Percentiles rank a stretch among this genome's conserved stretches.
Conservation (phyloP, 805 yeast genomes). For the Metschnikowia corniflorae region DNA sequence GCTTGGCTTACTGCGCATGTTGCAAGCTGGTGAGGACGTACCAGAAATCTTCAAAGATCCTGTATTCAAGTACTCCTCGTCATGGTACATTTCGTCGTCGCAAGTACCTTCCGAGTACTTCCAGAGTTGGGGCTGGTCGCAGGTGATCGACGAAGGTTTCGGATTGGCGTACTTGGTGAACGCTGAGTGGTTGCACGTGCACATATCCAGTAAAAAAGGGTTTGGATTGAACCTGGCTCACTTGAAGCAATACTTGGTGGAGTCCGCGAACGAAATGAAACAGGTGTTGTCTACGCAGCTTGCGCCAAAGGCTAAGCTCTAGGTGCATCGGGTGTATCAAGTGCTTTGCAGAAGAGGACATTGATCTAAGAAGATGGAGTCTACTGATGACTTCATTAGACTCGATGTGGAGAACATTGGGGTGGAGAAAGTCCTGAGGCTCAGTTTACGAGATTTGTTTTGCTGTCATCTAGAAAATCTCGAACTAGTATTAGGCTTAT, state of each 20-base stretch:
- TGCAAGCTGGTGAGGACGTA: slow-evolving; percentile 52
- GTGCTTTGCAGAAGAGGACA: too few relatives aligned
- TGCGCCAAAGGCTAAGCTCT: slow-evolving; percentile 39
- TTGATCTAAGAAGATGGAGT: too few relatives aligned
- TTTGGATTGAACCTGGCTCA: slow-evolving; percentile 54
- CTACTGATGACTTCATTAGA: too few relatives aligned
- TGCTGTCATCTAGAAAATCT: too few relatives aligned
- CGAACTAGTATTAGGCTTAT: too few relatives aligned
- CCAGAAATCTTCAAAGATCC: slow-evolving; percentile 77
- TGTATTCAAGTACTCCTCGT: slow-evolving; percentile 65
- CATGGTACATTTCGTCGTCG: slow-evolving; percentile 87
- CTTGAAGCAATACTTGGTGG: slow-evolving; percentile 64
- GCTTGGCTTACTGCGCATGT: slow-evolving; percentile 77
- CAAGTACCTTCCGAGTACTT: slow-evolving; percentile 78
- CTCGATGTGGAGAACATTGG: too few relatives aligned
- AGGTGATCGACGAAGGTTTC: slow-evolving; percentile 89
- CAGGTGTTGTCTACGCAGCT: slow-evolving; percentile 49
- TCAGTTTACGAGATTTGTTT: too few relatives aligned
- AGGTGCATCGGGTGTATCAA: too few relatives aligned
- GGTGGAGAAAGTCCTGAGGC: too few relatives aligned
- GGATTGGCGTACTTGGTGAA: slow-evolving; percentile 94
- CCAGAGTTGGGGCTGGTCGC: slow-evolving; percentile 95
- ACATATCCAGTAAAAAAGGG: slow-evolving; percentile 70
- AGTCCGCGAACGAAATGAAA: slow-evolving; percentile 79
- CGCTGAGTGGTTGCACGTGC: slow-evolving; percentile 79